These are phyloP conservation scores for Phialophora macrospora DNA, from an alignment of 2,329 filamentous ascomycete genomes.

Conservation along the genomic window DNA sequence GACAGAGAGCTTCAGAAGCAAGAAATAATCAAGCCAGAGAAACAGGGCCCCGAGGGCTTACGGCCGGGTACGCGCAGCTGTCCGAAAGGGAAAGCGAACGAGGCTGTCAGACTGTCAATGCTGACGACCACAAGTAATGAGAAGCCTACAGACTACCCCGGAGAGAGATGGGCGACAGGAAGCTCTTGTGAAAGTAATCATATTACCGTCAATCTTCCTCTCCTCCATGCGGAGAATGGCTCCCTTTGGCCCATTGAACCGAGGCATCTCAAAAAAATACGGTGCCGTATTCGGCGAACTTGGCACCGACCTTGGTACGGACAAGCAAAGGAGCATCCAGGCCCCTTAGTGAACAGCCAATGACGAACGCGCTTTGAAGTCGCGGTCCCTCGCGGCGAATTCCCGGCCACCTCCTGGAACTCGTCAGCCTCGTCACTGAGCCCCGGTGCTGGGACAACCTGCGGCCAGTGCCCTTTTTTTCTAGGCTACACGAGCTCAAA, in stretches of 20 bases:
- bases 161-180: not conserved
- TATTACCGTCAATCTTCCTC: not conserved
- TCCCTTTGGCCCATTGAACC: not conserved
- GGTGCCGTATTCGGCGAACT: not conserved
- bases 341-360: not conserved
- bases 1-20: not conserved
- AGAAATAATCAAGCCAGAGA: not conserved
- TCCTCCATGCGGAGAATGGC: not conserved
- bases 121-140: not conserved
- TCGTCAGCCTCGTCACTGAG: constrained; percentile 15
- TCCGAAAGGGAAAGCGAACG: not conserved
- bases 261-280: not conserved
- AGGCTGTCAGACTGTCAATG: not conserved
- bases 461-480: not conserved
- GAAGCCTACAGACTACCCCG: not conserved
- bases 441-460: not conserved
- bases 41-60: not conserved
- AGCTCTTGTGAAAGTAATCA: not conserved
- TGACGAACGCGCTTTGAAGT: not conserved
- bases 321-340: not conserved
- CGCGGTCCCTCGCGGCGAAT: too few relatives aligned
- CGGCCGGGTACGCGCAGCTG: not conserved
- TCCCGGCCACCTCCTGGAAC: constrained; percentile 16
- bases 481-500: not conserved
- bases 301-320: not conserved